Percentiles rank a stretch among this genome's conserved stretches.
phyloP scores from a whole-genome alignment of 2,329 filamentous ascomycete genomes.

The Ophiostoma ips region DNA sequence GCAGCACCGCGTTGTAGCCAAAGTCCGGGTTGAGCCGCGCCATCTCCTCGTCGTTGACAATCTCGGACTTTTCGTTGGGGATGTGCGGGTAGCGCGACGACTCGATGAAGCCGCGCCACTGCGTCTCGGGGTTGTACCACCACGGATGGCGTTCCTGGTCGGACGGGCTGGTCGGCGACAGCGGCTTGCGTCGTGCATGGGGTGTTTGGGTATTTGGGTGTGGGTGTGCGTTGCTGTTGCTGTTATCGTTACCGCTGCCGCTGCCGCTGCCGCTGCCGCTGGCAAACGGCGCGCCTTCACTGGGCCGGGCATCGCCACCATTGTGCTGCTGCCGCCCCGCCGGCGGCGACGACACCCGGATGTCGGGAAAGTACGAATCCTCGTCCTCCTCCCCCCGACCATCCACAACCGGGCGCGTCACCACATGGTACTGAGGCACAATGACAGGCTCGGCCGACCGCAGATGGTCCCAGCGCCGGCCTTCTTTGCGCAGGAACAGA shows the following conservation, averaged over 20 bases:
- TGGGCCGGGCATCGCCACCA: too few relatives aligned
- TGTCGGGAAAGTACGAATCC: too few relatives aligned
- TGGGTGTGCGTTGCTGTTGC: too few relatives aligned
- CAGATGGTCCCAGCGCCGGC: constrained; percentile 42
- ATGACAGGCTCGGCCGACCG: constrained; percentile 46
- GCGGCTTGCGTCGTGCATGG: neutral
- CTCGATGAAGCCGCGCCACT: constrained; percentile 39
- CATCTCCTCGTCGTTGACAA: constrained; percentile 32
- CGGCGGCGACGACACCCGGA: neutral
- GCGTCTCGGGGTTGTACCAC: constrained; percentile 22
- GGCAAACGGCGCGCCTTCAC: neutral
- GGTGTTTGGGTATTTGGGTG: too few relatives aligned
- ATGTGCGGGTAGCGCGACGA: constrained; percentile 38
- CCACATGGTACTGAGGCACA: constrained; percentile 24
- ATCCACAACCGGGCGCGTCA: neutral
- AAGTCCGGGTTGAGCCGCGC: constrained; percentile 31
- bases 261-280: neutral
- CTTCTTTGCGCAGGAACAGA: constrained; percentile 33
- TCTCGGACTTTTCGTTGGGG: constrained; percentile 32
- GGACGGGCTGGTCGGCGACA: neutral
- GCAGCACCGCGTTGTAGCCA: constrained; percentile 22
- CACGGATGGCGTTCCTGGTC: constrained; percentile 4
- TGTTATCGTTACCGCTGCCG: too few relatives aligned
- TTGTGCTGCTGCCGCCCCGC: neutral
- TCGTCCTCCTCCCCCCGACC: too few relatives aligned